Evolutionary conservation across 768 basidiomycete species (phyloP).

Genomic region (Leccinellum rugosiceps): DNA sequence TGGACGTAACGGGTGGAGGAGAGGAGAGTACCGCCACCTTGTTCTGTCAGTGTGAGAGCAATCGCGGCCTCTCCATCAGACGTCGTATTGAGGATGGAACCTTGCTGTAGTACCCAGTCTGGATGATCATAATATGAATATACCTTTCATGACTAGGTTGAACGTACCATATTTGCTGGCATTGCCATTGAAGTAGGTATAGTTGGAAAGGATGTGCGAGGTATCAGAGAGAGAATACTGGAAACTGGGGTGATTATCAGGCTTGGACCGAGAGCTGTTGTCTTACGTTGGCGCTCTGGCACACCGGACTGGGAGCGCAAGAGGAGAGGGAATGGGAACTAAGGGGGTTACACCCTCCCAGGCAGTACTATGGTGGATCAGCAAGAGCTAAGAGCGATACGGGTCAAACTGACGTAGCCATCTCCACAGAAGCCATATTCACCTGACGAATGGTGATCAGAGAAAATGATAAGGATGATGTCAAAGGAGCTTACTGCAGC

Average conservation of each 20-base stretch:
- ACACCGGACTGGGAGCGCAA: slow-evolving; percentile 71
- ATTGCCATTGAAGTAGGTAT: slow-evolving; percentile 71
- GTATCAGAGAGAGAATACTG: slow-evolving; percentile 65
- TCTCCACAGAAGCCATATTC: slow-evolving; percentile 55
- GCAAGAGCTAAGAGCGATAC: not conserved
- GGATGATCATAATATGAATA: not conserved
- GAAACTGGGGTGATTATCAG: not conserved
- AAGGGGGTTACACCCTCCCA: slow-evolving; percentile 85
- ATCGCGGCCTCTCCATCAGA: slow-evolving; percentile 57
- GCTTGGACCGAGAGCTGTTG: not conserved
- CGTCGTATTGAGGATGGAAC: slow-evolving; percentile 63
- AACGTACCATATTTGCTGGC: slow-evolving; percentile 57
- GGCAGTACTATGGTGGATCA: slow-evolving; percentile 55
- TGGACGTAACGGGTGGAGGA: slow-evolving; percentile 80
- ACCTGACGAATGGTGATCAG: slow-evolving; percentile 28
- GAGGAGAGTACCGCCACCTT: slow-evolving; percentile 72
- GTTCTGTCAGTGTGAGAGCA: slow-evolving; percentile 62
- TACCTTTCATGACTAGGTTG: not conserved
- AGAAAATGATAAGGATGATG: not conserved
- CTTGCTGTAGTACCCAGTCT: slow-evolving; percentile 75
- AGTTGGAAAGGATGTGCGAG: slow-evolving; percentile 63
- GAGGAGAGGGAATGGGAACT: slow-evolving; percentile 60
- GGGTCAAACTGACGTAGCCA: slow-evolving; percentile 32
- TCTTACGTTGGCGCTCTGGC: slow-evolving; percentile 56
- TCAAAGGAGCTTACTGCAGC: slow-evolving; percentile 38